Base-by-base conservation (phyloP, 2,329 filamentous ascomycete species). In the Amauroascus verrucosus region DNA sequence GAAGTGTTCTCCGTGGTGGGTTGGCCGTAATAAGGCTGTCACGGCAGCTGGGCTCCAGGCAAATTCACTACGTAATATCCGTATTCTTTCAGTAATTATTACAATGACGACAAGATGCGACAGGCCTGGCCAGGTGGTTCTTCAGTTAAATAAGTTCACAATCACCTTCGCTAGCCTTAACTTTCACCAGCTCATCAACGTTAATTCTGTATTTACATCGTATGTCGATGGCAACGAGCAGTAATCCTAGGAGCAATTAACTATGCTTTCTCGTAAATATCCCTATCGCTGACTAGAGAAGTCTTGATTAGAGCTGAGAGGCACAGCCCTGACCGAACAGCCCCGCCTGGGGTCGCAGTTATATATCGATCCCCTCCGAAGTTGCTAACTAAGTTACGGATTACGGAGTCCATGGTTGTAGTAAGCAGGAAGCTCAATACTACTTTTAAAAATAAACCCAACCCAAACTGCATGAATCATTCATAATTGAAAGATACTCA, bases 21-120 rank as follows among this genome's bases (percentile, higher is more conserved):
- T 5, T 7, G 22, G 41, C 18, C 14, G 50, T 53, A 38, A 46
- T 30, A 30, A 20, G 46, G 45, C 43, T 16, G 41, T 47, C 6
- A 44, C 2, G 26, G 14, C 24, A 13, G 35, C 48, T 24, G 3
- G 7, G n/a, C 28, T 30, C 22, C 6, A 7, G 20, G 50, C 14
- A 26, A 6, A 47, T 14, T 20, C 8, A 11, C 13, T 3, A n/a
- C 24, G 48, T 51, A 41, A 33, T 22, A 22, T 44, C 20, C n/a
- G 48, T 44, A 51, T 35, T 22, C 1, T 1, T 1, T 9, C 16
- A 26, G 48, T 51, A 33, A 51, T 43, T 6, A 20, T 38, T 38
- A 46, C 50, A 38, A 53, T 53, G 50, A 53, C 50, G 50, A 53
- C 48, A 35, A 44, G 48, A n/a, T 22, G 14, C 16, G 20, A 20